phyloP scores from a whole-genome alignment of 768 basidiomycete species.

The Kwoniella dendrophila region DNA sequence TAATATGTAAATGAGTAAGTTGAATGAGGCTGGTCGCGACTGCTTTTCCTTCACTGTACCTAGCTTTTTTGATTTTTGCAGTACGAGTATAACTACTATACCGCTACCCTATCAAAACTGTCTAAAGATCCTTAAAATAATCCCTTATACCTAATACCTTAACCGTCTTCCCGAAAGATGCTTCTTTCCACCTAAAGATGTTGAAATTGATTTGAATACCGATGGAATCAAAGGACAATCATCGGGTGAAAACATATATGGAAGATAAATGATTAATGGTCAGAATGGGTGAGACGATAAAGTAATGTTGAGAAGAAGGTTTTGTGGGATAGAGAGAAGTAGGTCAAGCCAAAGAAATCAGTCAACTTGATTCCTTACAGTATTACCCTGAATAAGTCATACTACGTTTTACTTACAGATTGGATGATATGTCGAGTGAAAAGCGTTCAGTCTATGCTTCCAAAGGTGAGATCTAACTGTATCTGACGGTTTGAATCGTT shows the following conservation, averaged over 20 bases:
- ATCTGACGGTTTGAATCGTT: too few relatives aligned
- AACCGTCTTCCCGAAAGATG: too few relatives aligned
- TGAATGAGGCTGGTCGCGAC: conserved; percentile 26
- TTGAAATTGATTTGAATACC: neutral
- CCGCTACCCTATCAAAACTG: neutral
- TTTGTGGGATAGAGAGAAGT: neutral
- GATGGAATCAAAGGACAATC: neutral
- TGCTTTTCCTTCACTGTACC: conserved; percentile 15
- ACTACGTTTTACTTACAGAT: neutral
- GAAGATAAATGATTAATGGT: neutral
- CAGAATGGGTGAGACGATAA: conserved; percentile 3
- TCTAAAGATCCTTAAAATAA: neutral
- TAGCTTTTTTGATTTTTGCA: neutral
- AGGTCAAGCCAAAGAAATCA: neutral
- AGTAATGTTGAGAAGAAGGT: neutral
- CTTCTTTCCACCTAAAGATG: too few relatives aligned
- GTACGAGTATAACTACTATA: too few relatives aligned
- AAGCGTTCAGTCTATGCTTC: neutral
- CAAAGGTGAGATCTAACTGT: neutral
- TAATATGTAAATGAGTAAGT: conserved; percentile 6
- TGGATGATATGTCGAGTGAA: neutral
- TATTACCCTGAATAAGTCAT: conserved; percentile 1
- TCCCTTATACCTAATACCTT: too few relatives aligned
- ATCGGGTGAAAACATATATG: conserved; percentile 5
- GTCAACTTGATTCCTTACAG: conserved; percentile 1